phyloP scores from a whole-genome alignment of 805 yeast species.

The Saturnispora ahearnii region DNA sequence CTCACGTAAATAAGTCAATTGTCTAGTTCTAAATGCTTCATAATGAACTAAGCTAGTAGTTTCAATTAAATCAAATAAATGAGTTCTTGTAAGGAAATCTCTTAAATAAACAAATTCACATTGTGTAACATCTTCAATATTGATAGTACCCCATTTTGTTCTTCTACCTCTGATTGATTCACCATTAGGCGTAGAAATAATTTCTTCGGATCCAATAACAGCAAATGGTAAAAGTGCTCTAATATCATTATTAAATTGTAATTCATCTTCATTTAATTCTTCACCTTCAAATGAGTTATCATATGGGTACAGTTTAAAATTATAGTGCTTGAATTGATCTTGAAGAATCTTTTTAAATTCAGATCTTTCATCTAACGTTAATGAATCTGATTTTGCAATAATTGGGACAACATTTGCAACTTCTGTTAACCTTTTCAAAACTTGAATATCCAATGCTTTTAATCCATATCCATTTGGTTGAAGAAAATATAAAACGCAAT shows the following conservation, averaged over 20 bases:
- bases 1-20: conserved; percentile 87
- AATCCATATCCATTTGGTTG: conserved; percentile 87
- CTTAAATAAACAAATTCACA: conserved; percentile 93
- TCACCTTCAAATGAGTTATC: conserved; percentile 33
- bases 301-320: conserved; percentile 76
- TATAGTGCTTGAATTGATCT: conserved; percentile 62
- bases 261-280: conserved; percentile 55
- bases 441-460: conserved; percentile 71
- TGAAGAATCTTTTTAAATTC: conserved; percentile 70
- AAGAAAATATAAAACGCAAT: conserved; percentile 83
- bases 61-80: conserved; percentile 91
- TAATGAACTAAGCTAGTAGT: conserved; percentile 82
- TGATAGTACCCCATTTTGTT: conserved; percentile 89
- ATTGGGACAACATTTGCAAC: conserved; percentile 91
- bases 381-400: conserved; percentile 86
- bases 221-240: conserved; percentile 86
- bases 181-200: conserved; percentile 61
- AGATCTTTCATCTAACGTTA: conserved; percentile 78
- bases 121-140: conserved; percentile 89
- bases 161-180: conserved; percentile 80
- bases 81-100: conserved; percentile 91
- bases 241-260: conserved; percentile 64
- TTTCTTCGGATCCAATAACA: conserved; percentile 80
- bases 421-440: conserved; percentile 76
- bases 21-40: conserved; percentile 89